Evolutionary conservation across 1,284 basidiomycete genomes (phyloP), one percentile per base, ranked within the genome.

Genomic region (Takashimella tepidaria): DNA sequence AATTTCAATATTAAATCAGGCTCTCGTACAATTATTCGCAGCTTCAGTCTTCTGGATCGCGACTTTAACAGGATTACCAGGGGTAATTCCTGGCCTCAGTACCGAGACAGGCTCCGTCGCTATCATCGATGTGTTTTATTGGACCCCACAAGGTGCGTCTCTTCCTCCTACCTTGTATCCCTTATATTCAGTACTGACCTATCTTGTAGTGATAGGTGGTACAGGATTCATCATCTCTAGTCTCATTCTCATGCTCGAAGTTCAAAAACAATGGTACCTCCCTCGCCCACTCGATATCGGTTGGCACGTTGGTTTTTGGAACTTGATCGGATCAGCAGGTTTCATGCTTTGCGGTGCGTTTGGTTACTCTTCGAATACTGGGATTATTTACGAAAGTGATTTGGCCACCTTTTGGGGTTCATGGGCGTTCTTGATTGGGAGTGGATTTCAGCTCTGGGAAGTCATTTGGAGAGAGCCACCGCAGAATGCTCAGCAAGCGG

Each of bases 341-440:
- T 84, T 84, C 70, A 78, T 77, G 37, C 68, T 82, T 2, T 83
- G 81, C 50, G 82, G 81, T 5, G 81, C 78, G 2, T 69, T 83
- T 5, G 82, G 82, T 0, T 82, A 79, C 55, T 79, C 75, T 3
- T 58, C 73, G 4, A 59, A 62, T 25, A 57, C 46, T 4, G 73
- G 76, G n/a, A 71, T 72, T 31, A 68, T 76, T 45, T 83, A 82
- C 60, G 77, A 84, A 65, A 81, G 80, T 59, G 75, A 76, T 5
- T 67, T 82, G 40, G 75, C 77, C 12, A 83, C 82, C 0, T 83
- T 82, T 62, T 84, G 82, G 82, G 82, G 81, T 20, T 77, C 79
- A 13, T 84, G 81, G 79, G 82, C 79, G 4, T 84, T 84, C 73
- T 69, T 84, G 64, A 80, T 84, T 43, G 82, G 81, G 4, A 82